These are phyloP conservation scores for Tetracladium setigerum DNA, from an alignment of 495 filamentous ascomycete genomes.

Conservation along the genomic window DNA sequence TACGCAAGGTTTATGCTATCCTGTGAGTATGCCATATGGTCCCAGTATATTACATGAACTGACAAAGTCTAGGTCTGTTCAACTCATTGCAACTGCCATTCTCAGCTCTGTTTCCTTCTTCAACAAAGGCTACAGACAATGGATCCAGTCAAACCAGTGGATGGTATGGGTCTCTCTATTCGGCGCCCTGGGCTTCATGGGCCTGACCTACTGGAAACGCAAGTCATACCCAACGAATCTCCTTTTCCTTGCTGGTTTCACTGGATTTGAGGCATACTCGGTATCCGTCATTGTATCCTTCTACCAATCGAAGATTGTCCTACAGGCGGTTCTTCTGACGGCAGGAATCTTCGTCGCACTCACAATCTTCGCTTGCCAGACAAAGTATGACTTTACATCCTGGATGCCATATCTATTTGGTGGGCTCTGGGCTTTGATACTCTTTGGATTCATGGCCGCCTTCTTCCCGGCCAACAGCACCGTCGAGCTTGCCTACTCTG, in stretches of 20 bases:
- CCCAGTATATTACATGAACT: conserved; percentile 2
- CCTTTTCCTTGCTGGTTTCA: conserved; percentile 87
- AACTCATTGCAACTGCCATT: conserved; percentile 76
- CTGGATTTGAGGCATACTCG: conserved; percentile 84
- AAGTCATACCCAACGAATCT: conserved; percentile 95
- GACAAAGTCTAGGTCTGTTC: conserved; percentile 61
- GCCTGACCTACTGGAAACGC: conserved; percentile 94
- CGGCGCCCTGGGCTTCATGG: conserved; percentile 15
- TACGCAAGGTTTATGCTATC: conserved; percentile 88
- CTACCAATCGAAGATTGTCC: conserved; percentile 71
- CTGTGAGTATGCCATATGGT: conserved; percentile 40
- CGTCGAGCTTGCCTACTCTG: conserved; percentile 76
- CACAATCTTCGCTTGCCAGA: conserved; percentile 93
- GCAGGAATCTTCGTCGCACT: conserved; percentile 89
- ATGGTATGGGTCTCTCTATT: conserved; percentile 68
- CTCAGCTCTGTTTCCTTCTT: conserved; percentile 82
- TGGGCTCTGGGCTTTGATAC: conserved; percentile 76
- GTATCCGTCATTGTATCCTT: conserved; percentile 87
- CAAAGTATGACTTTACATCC: conserved; percentile 93
- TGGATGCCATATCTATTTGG: conserved; percentile 97
- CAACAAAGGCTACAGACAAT: conserved; percentile 67
- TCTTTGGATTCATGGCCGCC: conserved; percentile 83
- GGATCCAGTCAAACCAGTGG: conserved; percentile 80
- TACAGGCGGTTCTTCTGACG: conserved; percentile 86
- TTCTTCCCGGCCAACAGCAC: conserved; percentile 78